These are phyloP conservation scores for Melastoma malabathricum DNA, from an alignment of 345 rosid species.

Conservation along the genomic window DNA sequence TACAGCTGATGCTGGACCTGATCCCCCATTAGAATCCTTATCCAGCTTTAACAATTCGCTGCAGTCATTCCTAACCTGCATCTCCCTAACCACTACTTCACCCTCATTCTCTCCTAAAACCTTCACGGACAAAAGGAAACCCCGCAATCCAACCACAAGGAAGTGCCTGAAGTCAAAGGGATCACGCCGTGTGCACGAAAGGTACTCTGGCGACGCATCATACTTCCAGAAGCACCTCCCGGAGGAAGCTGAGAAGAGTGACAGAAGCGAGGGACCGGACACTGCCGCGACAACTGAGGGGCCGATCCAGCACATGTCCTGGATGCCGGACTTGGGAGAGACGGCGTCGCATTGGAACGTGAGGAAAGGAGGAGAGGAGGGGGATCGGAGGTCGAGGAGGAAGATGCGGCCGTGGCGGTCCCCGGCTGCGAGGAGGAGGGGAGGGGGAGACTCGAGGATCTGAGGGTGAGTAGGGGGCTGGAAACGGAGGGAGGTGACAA, in stretches of 20 bases:
- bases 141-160: conserved; percentile 61
- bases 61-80: conserved; percentile 49
- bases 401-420: conserved; percentile 93
- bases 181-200: conserved; percentile 78
- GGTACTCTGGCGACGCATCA: conserved; percentile 62
- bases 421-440: conserved; percentile 72
- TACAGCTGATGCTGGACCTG: conserved; percentile 63
- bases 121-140: conserved; percentile 53
- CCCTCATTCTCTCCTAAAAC: conserved; percentile 66
- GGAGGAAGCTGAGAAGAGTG: conserved; percentile 34
- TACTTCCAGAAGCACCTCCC: conserved; percentile 56
- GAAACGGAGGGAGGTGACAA: conserved; percentile 83
- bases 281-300: conserved; percentile 53
- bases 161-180: conserved; percentile 84
- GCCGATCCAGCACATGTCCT: conserved; percentile 79
- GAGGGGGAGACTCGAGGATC: conserved; percentile 60
- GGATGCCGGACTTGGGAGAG: conserved; percentile 53
- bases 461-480: conserved; percentile 65
- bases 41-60: conserved; percentile 54
- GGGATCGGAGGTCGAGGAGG: conserved; percentile 62
- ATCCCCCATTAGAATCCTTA: conserved; percentile 34
- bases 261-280: conserved; percentile 60
- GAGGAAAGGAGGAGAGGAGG: conserved; percentile 30
- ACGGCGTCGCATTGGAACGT: conserved; percentile 52
- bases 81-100: conserved; percentile 44